Percentiles rank a stretch among this genome's conserved stretches.
Evolutionary conservation across 2,329 filamentous ascomycete species (phyloP).

Genomic region (Botrytis cinerea): DNA sequence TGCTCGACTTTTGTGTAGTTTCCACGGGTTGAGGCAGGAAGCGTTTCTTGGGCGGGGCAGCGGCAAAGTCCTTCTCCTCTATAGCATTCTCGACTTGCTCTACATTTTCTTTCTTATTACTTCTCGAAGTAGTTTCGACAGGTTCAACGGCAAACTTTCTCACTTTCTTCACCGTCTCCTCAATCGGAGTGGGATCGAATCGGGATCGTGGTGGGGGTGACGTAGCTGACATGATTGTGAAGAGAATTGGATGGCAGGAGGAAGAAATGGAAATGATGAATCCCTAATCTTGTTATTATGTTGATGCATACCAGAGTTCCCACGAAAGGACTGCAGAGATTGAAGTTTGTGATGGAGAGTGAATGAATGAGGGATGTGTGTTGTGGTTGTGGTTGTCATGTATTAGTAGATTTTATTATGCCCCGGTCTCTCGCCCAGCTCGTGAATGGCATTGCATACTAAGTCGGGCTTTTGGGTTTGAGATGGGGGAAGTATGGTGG

Average conservation of each 20-base stretch:
- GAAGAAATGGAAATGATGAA: conserved; percentile 16
- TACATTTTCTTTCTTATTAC: conserved; percentile 41
- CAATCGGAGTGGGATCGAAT: conserved; percentile 42
- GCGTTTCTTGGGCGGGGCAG: conserved; percentile 51
- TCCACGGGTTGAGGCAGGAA: conserved; percentile 73
- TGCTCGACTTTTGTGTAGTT: conserved; percentile 64
- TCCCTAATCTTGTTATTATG: conserved; percentile 19
- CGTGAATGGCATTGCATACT: conserved; percentile 6
- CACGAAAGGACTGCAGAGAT: not conserved
- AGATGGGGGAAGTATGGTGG: not conserved
- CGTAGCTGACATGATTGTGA: conserved; percentile 35
- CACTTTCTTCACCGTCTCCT: conserved; percentile 42
- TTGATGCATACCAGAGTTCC: conserved; percentile 25
- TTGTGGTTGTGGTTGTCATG: conserved; percentile 7
- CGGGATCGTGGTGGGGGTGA: conserved; percentile 38
- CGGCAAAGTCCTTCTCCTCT: conserved; percentile 33
- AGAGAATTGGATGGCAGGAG: conserved; percentile 14
- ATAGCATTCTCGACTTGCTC: conserved; percentile 34
- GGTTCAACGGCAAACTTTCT: conserved; percentile 47
- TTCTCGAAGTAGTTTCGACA: conserved; percentile 47
- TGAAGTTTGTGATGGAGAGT: conserved; percentile 12
- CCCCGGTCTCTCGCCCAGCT: not conserved
- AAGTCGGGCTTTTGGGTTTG: not conserved
- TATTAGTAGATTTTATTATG: conserved; percentile 11
- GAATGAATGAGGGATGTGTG: not conserved